phyloP scores from a whole-genome alignment of 768 basidiomycete genomes.

The Suillus subaureus region DNA sequence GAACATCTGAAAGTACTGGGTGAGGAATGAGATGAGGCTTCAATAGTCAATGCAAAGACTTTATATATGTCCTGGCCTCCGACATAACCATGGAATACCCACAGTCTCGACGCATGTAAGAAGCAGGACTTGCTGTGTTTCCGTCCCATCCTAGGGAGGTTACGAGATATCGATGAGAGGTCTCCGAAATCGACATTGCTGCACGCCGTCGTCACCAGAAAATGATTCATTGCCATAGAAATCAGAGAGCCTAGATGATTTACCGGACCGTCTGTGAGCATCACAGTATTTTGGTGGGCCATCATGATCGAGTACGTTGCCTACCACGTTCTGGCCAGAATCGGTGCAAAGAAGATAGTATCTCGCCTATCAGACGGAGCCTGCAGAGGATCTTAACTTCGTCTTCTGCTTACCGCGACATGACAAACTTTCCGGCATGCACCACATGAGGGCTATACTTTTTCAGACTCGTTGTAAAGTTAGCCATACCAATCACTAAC shows the following conservation, averaged over 20 bases:
- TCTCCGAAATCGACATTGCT: not conserved
- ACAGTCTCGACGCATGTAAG: not conserved
- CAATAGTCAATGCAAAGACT: not conserved
- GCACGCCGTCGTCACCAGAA: not conserved
- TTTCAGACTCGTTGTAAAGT: not conserved
- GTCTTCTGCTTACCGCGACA: not conserved
- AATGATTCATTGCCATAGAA: not conserved
- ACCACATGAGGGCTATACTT: not conserved
- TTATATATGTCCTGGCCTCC: constrained; percentile 2
- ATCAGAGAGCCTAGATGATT: not conserved
- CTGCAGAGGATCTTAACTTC: not conserved
- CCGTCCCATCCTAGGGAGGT: not conserved
- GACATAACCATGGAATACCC: constrained; percentile 3
- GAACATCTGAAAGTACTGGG: constrained; percentile 16
- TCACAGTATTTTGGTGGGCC: not conserved
- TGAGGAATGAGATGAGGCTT: constrained; percentile 7
- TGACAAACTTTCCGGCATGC: not conserved
- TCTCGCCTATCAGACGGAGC: not conserved
- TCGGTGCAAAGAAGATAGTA: not conserved
- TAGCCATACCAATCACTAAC: not conserved
- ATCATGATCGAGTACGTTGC: not conserved
- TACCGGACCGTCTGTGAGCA: not conserved
- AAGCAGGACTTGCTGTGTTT: not conserved
- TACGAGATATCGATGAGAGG: not conserved
- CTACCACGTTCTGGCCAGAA: not conserved